Base-by-base conservation (phyloP, 441 rosid genomes). In the Eruca vesicaria region DNA sequence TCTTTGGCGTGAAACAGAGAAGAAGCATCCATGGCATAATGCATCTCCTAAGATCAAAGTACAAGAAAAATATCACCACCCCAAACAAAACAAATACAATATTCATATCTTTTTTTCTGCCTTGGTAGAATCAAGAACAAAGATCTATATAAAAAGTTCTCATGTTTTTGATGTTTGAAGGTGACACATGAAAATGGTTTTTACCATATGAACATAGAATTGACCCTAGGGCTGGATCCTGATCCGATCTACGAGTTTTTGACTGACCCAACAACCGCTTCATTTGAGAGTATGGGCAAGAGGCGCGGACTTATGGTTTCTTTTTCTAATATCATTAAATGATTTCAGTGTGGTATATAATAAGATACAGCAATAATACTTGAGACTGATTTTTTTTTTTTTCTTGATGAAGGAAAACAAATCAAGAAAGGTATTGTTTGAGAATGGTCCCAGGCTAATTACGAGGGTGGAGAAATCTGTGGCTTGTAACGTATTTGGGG, bases 181-280 rank as follows among this genome's bases (percentile, higher is more conserved):
- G 53, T 48, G 53, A 48, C 53, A 7, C 53, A 15, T 48, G 53
- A 48, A 48, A 48, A 48, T 48, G 53, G 53, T 48, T 48, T 15
- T 48, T 48, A 48, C 53, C 53, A 48, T 65, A 84, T 90, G 70
- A 81, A 72, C 21, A 89, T 86, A 4, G 79, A 77, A 20, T 79
- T 82, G 12, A 73, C 82, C 68, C 75, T 88, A 35, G 96, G 94
- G 14, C 74, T 86, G 83, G 88, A 92, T 19, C 97, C 97, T 2
- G 90, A 86, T 77, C 86, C 84, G 0, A 85, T 85, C 41, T 89
- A 81, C 66, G 0, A 84, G 84, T 38, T 73, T 89, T 86, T 89
- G 32, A 87, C 81, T n/a, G 89, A 92, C 73, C 93, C 94, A 31
- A 28, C 6, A 6, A 7, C 9, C 14, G 61, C 16, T 6, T 0